Conservation (phyloP, 192 early-diverging fungal genomes). For the Gonapodya prolifera region DNA sequence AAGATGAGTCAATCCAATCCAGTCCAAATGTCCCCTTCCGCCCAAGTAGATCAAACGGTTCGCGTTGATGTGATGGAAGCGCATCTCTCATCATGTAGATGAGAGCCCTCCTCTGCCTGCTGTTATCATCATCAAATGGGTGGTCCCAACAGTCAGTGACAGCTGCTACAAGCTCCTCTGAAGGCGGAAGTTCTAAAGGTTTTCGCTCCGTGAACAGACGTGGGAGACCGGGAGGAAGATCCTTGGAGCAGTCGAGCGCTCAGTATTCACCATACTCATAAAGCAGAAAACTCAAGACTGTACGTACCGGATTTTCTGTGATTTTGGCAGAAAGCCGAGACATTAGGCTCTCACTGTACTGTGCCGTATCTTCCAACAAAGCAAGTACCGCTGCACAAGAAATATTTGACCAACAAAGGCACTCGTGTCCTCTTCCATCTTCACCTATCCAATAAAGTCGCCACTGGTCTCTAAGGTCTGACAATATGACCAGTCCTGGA, state of each 20-base stretch:
- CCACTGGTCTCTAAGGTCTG: no score
- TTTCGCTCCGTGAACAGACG: neutral
- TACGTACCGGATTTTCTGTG: neutral
- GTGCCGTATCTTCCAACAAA: no score
- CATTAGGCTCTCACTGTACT: no score
- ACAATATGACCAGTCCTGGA: no score
- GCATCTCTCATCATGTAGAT: neutral
- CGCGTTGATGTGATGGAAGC: neutral
- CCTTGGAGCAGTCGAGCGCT: neutral
- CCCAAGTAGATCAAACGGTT: neutral
- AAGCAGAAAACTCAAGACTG: neutral
- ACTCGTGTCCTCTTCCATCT: no score
- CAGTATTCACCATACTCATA: neutral
- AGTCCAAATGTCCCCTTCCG: neutral
- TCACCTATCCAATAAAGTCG: no score
- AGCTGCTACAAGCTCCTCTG: neutral
- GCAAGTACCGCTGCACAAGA: no score
- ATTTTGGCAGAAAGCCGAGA: neutral
- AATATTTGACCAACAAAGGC: no score
- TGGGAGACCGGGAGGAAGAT: neutral
- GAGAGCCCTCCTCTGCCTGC: neutral
- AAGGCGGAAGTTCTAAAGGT: neutral
- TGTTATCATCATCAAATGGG: neutral
- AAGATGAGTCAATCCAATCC: slow-evolving; percentile 1
- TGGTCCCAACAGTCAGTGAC: neutral